Evolutionary conservation across 2,329 filamentous ascomycete species (phyloP), one percentile per base, ranked within the genome.

Genomic region (Fusarium bactridioides): DNA sequence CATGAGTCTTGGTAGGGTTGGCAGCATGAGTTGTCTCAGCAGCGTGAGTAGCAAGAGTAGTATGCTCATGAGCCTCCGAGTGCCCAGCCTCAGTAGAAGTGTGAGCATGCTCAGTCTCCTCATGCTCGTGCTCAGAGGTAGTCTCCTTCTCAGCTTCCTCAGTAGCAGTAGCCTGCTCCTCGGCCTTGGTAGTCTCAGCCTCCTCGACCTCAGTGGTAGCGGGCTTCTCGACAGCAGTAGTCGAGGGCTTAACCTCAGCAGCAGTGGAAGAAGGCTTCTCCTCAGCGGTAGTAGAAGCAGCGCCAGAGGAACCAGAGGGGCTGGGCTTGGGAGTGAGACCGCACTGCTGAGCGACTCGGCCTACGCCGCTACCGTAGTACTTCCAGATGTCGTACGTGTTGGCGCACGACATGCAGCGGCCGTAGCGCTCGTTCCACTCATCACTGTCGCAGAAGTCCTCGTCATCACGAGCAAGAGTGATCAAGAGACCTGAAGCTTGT

Each of bases 301-400:
- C 62, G 1, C 41, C 50, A 23, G 50, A 47, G n/a, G 57, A 61
- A 2, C 73, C 73, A 25, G 73, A 75, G 9, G 73, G 55, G 5
- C 61, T 75, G 6, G 73, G 73, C 13, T 64, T 44, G 6, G 73
- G 70, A 3, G 70, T 69, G 9, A 75, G 64, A 7, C 76, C 77
- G 37, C 82, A 84, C 11, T 64, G 43, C 10, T 70, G 50, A 10
- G 80, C 84, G 7, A 77, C 79, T 21, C 53, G 73, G n/a, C 74
- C 78, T 29, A 86, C 71, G 0, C 79, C 78, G 45, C 65, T 74
- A 16, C 84, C 79, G 67, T 86, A 86, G 77, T 82, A 82, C 47
- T 79, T 73, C 84, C 84, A 86, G 74, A 85, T 84, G 61, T 83
- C 78, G 61, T 80, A 79, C 47, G 84, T 82, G 45, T 83, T 80